Base-by-base conservation (phyloP, 2,329 filamentous ascomycete species). In the Penicillium griseofulvum region DNA sequence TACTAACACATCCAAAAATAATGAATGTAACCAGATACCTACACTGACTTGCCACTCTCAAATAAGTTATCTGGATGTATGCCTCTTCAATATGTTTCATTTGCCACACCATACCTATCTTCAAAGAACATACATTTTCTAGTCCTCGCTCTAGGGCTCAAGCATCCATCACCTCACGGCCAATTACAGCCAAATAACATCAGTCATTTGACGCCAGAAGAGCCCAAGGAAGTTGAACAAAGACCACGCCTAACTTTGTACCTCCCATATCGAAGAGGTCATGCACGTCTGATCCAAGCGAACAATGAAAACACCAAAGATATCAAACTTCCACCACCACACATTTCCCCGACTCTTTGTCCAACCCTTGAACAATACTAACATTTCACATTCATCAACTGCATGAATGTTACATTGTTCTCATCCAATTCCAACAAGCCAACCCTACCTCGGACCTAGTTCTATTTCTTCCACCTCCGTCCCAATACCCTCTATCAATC, bases 251-350 rank as follows among this genome's bases (percentile, higher is more conserved):
- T 28, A n/a, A 49, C 8, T 6, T 31, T 29, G 24, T 24, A 22
- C n/a, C 5, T 41, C n/a, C 8, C 4, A 49, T 14, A 11, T 36
- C 6, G 5, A 9, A 41, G 6, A 39, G 34, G 34, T 22, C 12
- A 49, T 49, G 22, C 24, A 39, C 12, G 36, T 12, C 24, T 49
- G 34, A 33, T 36, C 9, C n/a, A 1, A 26, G 9, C 11, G 22
- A 42, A 53, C 43, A 53, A 54, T 42, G 44, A 49, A 48, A 54
- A 2, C n/a, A 39, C n/a, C 37, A 12, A 22, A 17, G 36, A 34
- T 49, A 24, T 24, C 26, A 41, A 14, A 22, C 14, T 3, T 33
- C 24, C 16, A 1, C 14, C 22, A 3, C n/a, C n/a, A 29, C 26
- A 14, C 11, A 24, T 19, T 33, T 26, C 44, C 29, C 44, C 22